Conservation (phyloP, 371 early-diverging fungal genomes). For the Rhizopus stolonifer region DNA sequence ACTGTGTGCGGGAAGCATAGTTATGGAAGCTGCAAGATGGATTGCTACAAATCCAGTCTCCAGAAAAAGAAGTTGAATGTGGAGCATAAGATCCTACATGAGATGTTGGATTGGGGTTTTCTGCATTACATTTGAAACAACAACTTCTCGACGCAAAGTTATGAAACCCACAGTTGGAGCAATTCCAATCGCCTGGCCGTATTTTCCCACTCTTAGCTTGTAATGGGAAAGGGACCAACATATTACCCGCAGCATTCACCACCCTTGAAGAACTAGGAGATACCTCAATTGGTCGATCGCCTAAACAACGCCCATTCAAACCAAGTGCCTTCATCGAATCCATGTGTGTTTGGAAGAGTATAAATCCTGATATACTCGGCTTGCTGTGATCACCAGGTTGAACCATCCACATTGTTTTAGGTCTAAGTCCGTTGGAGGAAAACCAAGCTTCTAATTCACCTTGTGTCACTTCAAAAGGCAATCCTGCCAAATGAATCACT, state of each 20-base stretch:
- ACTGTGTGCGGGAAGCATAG: constrained; percentile 50
- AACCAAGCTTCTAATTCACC: constrained; percentile 70
- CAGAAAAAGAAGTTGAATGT: constrained; percentile 24
- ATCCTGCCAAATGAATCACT: constrained; percentile 63
- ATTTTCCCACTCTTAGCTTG: constrained; percentile 40
- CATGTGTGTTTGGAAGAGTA: constrained; percentile 52
- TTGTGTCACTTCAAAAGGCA: constrained; percentile 65
- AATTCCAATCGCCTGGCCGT: constrained; percentile 79
- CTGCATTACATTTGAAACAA: constrained; percentile 71
- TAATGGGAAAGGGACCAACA: constrained; percentile 62
- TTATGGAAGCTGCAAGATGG: constrained; percentile 58
- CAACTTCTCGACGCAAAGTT: constrained; percentile 72
- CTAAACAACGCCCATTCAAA: constrained; percentile 67
- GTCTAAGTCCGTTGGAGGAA: constrained; percentile 55
- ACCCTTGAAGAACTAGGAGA: constrained; percentile 61
- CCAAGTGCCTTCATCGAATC: constrained; percentile 65
- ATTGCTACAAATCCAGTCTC: constrained; percentile 59
- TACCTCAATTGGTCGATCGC: constrained; percentile 67
- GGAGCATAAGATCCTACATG: constrained; percentile 23
- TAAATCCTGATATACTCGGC: constrained; percentile 64
- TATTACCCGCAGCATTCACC: constrained; percentile 53
- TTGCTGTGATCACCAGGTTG: constrained; percentile 47
- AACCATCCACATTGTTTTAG: constrained; percentile 58
- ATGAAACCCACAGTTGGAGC: constrained; percentile 69
- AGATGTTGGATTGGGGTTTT: constrained; percentile 43